Conservation (phyloP, 805 yeast genomes). For the Cyberlindnera sargentensis region DNA sequence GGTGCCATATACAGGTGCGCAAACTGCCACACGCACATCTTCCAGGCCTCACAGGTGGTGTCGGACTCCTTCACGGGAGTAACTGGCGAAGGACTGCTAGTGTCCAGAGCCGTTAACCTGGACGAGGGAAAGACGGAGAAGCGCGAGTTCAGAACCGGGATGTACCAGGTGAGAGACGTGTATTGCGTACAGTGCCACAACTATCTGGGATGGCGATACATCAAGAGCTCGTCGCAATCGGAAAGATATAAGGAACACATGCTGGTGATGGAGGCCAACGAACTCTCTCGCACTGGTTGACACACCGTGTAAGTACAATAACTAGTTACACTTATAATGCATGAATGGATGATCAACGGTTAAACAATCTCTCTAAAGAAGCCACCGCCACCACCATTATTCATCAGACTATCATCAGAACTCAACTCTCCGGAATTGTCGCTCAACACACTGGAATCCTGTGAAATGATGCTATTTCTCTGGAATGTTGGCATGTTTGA, state of each 20-base stretch:
- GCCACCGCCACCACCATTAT: conserved; percentile 9
- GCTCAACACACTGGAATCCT: conserved; percentile 20
- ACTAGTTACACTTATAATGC: too few species aligned
- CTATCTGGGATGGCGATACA: conserved; percentile 59
- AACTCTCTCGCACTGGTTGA: not conserved
- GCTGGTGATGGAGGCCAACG: conserved; percentile 35
- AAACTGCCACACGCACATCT: conserved; percentile 17
- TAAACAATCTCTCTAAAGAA: conserved; percentile 22
- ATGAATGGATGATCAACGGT: not conserved
- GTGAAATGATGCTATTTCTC: conserved; percentile 18
- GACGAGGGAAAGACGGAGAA: conserved; percentile 29
- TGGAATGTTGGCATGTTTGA: conserved; percentile 7
- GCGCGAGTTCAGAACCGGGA: conserved; percentile 54
- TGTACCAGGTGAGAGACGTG: conserved; percentile 49
- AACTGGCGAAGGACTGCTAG: conserved; percentile 51
- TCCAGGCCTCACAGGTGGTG: conserved; percentile 12
- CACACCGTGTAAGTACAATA: too few species aligned
- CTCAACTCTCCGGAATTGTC: conserved; percentile 20
- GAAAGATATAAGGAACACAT: conserved; percentile 58
- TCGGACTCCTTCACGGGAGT: conserved; percentile 42
- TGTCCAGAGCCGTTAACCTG: conserved; percentile 40
- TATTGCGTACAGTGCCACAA: conserved; percentile 47
- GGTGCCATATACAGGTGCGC: conserved; percentile 16
- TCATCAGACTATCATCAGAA: conserved; percentile 19
- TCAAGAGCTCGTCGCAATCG: conserved; percentile 35